Evolutionary conservation across 371 early-diverging fungal genomes (phyloP).

Genomic region (Coemansia sp.): DNA sequence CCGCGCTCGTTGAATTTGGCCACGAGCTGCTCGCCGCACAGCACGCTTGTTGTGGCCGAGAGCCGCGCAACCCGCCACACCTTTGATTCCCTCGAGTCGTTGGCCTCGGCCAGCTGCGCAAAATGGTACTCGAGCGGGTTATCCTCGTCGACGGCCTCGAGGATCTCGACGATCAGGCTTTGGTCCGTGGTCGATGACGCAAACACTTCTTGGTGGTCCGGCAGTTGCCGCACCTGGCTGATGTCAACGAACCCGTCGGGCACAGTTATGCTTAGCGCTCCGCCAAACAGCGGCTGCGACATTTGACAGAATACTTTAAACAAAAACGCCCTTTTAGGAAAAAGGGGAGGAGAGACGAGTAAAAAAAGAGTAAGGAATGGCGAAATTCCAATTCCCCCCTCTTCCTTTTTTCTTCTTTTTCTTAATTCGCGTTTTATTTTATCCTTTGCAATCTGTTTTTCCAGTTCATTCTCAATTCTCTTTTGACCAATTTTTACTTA

Average conservation of each 20-base stretch:
- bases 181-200: slow-evolving; percentile 67
- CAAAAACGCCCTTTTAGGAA: background rate
- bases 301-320: background rate
- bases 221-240: slow-evolving; percentile 77
- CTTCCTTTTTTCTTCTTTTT: no score
- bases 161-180: slow-evolving; percentile 80
- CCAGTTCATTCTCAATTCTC: slow-evolving; percentile 2
- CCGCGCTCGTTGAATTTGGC: slow-evolving; percentile 45
- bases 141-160: slow-evolving; percentile 61
- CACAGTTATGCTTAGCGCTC: slow-evolving; percentile 33
- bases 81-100: slow-evolving; percentile 51
- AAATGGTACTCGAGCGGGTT: slow-evolving; percentile 74
- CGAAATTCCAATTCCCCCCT: no score
- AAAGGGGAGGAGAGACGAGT: background rate
- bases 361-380: background rate
- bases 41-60: background rate
- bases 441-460: background rate
- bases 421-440: background rate
- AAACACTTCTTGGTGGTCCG: slow-evolving; percentile 91
- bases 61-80: background rate
- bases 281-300: slow-evolving; percentile 22
- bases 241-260: slow-evolving; percentile 26
- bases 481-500: background rate
- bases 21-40: slow-evolving; percentile 23
- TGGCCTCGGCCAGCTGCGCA: slow-evolving; percentile 73